phyloP scores from a whole-genome alignment of 495 filamentous ascomycete species.

The Penicillium coprophilum region DNA sequence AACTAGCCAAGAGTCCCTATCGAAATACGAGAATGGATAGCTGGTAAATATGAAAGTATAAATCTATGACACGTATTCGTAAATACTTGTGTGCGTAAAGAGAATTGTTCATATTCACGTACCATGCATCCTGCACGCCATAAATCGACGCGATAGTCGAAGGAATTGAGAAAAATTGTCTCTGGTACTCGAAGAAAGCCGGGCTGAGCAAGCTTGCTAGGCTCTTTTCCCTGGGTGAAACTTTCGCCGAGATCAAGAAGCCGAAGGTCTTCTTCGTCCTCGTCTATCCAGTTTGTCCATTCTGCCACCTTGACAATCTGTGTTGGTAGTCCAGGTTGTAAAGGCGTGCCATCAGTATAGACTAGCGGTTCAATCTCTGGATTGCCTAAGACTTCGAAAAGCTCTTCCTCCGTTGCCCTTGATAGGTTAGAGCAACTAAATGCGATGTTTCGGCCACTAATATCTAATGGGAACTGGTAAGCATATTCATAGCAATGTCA shows the following conservation, averaged over 20 bases:
- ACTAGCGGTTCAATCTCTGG: conserved; percentile 30
- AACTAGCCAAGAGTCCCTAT: conserved; percentile 16
- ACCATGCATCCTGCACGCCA: conserved; percentile 44
- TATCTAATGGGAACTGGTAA: too few species aligned
- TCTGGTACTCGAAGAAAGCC: conserved; percentile 35
- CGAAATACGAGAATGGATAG: conserved; percentile 26
- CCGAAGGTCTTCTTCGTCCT: conserved; percentile 41
- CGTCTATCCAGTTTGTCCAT: conserved; percentile 36
- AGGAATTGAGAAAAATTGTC: conserved; percentile 36
- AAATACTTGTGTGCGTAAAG: too few species aligned
- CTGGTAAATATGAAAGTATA: conserved; percentile 23
- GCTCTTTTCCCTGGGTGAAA: conserved; percentile 31
- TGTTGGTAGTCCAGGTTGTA: conserved; percentile 29
- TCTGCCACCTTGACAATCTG: conserved; percentile 36
- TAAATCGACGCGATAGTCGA: conserved; percentile 44
- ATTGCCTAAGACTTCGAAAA: conserved; percentile 31
- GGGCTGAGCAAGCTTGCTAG: conserved; percentile 36
- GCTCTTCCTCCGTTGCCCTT: conserved; percentile 15
- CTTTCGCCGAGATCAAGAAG: conserved; percentile 41
- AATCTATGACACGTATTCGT: too few species aligned
- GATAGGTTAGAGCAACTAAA: conserved; percentile 17
- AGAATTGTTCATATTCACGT: conserved; percentile 12
- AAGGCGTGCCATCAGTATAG: conserved; percentile 29
- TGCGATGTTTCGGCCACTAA: conserved; percentile 23
- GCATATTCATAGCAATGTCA: too few species aligned